Base-by-base conservation (phyloP, 2,329 filamentous ascomycete genomes). In the Neofusicoccum ribis region DNA sequence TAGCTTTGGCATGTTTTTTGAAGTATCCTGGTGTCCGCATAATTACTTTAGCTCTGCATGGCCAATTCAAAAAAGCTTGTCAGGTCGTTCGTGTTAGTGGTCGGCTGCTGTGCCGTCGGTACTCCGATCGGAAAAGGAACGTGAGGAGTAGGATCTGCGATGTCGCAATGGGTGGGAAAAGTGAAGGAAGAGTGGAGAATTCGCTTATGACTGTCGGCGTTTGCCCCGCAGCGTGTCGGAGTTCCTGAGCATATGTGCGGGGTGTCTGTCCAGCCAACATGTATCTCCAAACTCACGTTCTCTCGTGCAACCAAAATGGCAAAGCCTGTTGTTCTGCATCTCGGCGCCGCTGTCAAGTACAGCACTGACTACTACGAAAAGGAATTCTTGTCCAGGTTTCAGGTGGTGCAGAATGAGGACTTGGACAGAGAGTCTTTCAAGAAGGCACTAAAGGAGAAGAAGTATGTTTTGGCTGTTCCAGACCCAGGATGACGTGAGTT, bases 321-420 rank as follows among this genome's bases (percentile, higher is more conserved):
- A 3, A 73, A 79, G 63, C 77, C 75, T 17, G 74, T 71, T 9
- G 73, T 82, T 46, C 77, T 82, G 17, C 79, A 80, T 64, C 69
- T 84, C 11, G 82, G 82, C 34, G 80, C 82, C 37, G 74, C 78
- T 17, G 82, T 84, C 67, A 80, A 81, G 66, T 83, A 82, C 71
- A 82, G 83, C 66, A 76, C 78, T 46, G 76, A 80, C 1, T 74
- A 80, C 39, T 79, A 81, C 69, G 66, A 75, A 1, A 69, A 76
- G 3, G 72, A 76, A 9, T 81, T 84, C 62, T 67, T 71, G 0
- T 70, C 78, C 0, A 69, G 74, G 4, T 83, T 82, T 65, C 70
- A 78, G 3, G 73, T 83, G 46, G 73, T 83, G 27, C 72, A 73
- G 37, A 77, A 79, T 56, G 72, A 77, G 46, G 69, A 77, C 37